These are phyloP conservation scores for Suhomyces panamericanus DNA, from an alignment of 1,139 yeast genomes.

Conservation along the genomic window DNA sequence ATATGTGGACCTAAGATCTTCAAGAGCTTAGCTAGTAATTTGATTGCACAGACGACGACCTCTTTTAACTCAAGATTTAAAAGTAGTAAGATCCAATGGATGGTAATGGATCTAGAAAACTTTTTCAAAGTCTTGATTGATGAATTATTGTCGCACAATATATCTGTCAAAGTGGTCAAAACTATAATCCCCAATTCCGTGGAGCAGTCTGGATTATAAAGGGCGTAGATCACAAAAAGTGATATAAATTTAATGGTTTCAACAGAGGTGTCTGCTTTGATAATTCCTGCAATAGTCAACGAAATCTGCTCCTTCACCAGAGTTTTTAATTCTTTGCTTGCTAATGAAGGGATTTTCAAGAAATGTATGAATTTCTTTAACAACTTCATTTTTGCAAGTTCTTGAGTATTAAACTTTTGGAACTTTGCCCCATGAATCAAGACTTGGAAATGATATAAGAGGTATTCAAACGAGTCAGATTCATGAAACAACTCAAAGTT, in stretches of 20 bases:
- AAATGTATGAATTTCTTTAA: constrained; percentile 55
- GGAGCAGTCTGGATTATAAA: constrained; percentile 32
- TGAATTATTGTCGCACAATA: constrained; percentile 32
- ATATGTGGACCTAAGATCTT: constrained; percentile 47
- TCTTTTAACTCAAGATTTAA: constrained; percentile 39
- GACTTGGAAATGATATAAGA: constrained; percentile 57
- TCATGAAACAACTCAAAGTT: constrained; percentile 36
- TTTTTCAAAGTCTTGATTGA: constrained; percentile 43
- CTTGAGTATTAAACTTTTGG: constrained; percentile 47
- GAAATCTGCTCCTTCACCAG: constrained; percentile 22
- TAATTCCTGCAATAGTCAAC: constrained; percentile 23
- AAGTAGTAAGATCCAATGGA: constrained; percentile 65
- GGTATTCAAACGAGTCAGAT: constrained; percentile 46
- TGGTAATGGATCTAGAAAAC: constrained; percentile 57
- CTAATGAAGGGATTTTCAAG: constrained; percentile 34
- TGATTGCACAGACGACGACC: constrained; percentile 49
- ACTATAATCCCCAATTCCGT: constrained; percentile 32
- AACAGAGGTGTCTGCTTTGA: constrained; percentile 37
- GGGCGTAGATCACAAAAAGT: constrained; percentile 36
- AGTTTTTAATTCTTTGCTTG: constrained; percentile 12
- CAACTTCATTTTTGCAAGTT: constrained; percentile 54
- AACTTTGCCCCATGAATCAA: constrained; percentile 54
- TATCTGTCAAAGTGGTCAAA: constrained; percentile 32
- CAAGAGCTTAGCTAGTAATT: constrained; percentile 52
- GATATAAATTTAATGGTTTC: constrained; percentile 40